Evolutionary conservation across 768 basidiomycete species (phyloP).

Genomic region (Sarcodon sp.): DNA sequence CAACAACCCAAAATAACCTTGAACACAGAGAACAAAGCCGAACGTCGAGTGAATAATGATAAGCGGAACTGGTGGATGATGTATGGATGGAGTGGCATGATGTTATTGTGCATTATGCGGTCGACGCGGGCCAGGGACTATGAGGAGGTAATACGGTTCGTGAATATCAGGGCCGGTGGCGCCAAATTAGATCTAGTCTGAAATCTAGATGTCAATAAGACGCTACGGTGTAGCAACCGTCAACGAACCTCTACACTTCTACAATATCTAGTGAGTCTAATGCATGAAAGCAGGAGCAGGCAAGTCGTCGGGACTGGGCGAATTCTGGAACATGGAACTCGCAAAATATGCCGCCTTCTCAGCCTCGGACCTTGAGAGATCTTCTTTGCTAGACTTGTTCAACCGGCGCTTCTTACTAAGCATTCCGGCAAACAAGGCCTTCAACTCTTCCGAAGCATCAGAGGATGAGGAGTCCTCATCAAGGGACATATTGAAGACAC

Average conservation of each 20-base stretch:
- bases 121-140: slow-evolving; percentile 20
- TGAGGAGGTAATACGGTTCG: slow-evolving; percentile 9
- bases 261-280: slow-evolving; percentile 18
- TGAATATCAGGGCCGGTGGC: slow-evolving; percentile 24
- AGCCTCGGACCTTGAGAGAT: slow-evolving; percentile 9
- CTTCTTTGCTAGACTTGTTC: slow-evolving; percentile 1
- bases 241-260: slow-evolving; percentile 25
- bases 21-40: slow-evolving; percentile 16
- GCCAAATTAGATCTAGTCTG: slow-evolving; percentile 25
- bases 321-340: slow-evolving; percentile 78
- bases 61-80: slow-evolving; percentile 13
- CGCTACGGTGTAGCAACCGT: slow-evolving; percentile 2
- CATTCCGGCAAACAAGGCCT: slow-evolving; percentile 17
- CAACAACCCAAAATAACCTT: slow-evolving; percentile 4
- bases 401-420: slow-evolving; percentile 5
- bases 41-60: slow-evolving; percentile 32
- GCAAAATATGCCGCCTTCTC: slow-evolving; percentile 49
- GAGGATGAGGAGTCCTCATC: slow-evolving; percentile 48
- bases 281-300: slow-evolving; percentile 51
- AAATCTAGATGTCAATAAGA: background rate
- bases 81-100: slow-evolving; percentile 8
- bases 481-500: slow-evolving; percentile 63
- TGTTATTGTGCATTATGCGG: slow-evolving; percentile 11
- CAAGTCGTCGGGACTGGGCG: slow-evolving; percentile 71
- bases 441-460: slow-evolving; percentile 23